Base-by-base conservation (phyloP, 2,329 filamentous ascomycete species). In the Diaporthe sp. region DNA sequence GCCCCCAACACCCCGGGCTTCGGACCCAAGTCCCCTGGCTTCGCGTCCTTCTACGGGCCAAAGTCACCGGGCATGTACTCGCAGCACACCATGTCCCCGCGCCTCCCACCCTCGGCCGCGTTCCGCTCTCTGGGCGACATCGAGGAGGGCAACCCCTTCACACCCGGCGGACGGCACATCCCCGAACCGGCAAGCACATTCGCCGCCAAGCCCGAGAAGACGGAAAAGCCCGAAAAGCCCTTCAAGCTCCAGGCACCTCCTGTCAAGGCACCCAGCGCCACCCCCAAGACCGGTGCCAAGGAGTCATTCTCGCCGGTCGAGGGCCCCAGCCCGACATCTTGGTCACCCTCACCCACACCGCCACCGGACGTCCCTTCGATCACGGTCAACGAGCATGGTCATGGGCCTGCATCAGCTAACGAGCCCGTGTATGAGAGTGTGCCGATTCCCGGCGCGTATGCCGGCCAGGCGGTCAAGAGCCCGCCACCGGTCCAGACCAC, bases 1-100 rank as follows among this genome's bases (percentile, higher is more conserved):
- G 96, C 95, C 7, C 96, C 96, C 78, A 98, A 98, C 88, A 98
- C 96, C 0, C 96, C 96, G 17, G 95, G 95, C 77, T 95, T 97
- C 82, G 92, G 92, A 39, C 91, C 92, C 82, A 93, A 91, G 83
- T 91, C 89, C 30, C 93, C 84, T 83, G 84, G 86, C 55, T 89
- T 87, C 71, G 39, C 68, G 8, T 75, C 73, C 32, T 17, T 53
- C 44, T 76, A 76, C 63, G 81, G 68, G 70, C 81, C 82, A 78
- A 81, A 74, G 85, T 85, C 77, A 12, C 75, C 75, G 13, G 75
- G 73, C 37, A 50, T 55, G 68, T 89, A 87, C 75, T 86, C 85
- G 12, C 85, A 86, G 75, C 86, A 87, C 77, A 88, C 89, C 75
- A 84, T 91, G 82, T 91, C 90, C 30, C 91, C 91, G 56, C 89